A percentile compares a stretch with the other conserved stretches of the same genome.
Conservation (phyloP, 331 rosid genomes). For the Stylosanthes scabra region DNA sequence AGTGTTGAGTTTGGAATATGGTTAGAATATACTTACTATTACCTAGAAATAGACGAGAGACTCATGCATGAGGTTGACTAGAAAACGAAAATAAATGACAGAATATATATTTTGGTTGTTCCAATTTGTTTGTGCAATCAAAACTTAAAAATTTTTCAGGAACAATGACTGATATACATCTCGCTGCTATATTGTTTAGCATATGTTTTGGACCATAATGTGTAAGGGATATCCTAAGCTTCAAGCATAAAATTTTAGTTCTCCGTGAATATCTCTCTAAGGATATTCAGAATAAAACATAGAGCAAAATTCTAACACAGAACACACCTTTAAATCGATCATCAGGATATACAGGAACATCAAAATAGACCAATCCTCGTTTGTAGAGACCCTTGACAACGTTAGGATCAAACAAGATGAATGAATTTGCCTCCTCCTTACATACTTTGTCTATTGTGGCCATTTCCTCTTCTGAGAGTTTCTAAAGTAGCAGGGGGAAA, state of each 20-base stretch:
- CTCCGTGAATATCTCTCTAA: not conserved
- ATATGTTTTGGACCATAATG: conserved; percentile 19
- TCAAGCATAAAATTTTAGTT: conserved; percentile 8
- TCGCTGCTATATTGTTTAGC: too few species aligned
- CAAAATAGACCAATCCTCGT: conserved; percentile 93
- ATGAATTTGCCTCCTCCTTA: conserved; percentile 94
- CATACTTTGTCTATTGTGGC: conserved; percentile 96
- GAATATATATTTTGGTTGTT: not conserved
- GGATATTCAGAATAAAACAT: conserved; percentile 3
- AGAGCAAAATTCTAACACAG: conserved; percentile 20
- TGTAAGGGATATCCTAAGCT: conserved; percentile 2
- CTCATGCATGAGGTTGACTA: not conserved
- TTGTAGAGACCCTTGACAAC: conserved; percentile 75
- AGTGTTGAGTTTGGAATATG: not conserved
- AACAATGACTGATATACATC: conserved; percentile 4
- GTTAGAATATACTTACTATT: not conserved
- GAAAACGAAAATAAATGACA: not conserved
- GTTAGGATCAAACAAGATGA: conserved; percentile 79
- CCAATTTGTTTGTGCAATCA: not conserved
- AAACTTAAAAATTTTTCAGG: conserved; percentile 11
- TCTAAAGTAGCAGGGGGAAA: conserved; percentile 68
- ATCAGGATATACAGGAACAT: conserved; percentile 93
- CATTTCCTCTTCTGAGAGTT: conserved; percentile 94
- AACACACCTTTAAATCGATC: conserved; percentile 91
- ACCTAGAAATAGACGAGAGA: not conserved